Evolutionary conservation across 176 grass and related monocot genomes (phyloP), one percentile per base, ranked within the genome.

Genomic region (Bonia amplexicaulis): DNA sequence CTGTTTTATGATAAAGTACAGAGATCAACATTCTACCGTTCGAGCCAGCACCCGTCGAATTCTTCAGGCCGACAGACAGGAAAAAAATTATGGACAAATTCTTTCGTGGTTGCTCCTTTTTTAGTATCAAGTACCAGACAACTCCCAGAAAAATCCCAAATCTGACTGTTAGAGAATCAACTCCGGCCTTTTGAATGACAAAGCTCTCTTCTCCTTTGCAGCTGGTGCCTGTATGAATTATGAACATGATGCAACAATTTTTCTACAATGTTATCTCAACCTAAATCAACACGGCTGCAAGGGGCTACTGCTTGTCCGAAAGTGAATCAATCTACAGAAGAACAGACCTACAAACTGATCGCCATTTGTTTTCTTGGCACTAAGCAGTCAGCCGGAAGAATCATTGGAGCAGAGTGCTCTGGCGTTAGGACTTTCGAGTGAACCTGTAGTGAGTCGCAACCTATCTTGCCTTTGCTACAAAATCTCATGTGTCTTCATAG

Each of bases 161-260:
- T 53, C 31, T 26, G 22, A 55, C 20, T 53, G 26, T 20, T 25
- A 52, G 12, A 23, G 9, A 53, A 74, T 53, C 11, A 66, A 37
- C 11, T n/a, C 19, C 6, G 7, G 19, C 62, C 61, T 45, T 84
- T 64, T 57, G 19, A 66, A 65, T 31, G 62, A 53, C n/a, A 81
- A 71, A 37, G 6, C 25, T 20, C 1, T 57, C 47, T 54, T 73
- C 66, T 55, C 57, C 67, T 37, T 47, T 67, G 59, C 31, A 79
- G 26, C 26, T 39, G 59, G 29, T 78, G 69, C 69, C 2, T 76
- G 77, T 63, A 58, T 53, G 62, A 42, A 41, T 71, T 90, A 90
- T 72, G 45, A 58, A 86, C 46, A 89, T 48, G 45, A 70, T 42
- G 25, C n/a, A 53, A 11, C 58, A 45, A 15, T 42, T 76, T 17